These are phyloP conservation scores for Skeletonema tropicum DNA, from an alignment of 108 stramenopile species.

Conservation along the genomic window DNA sequence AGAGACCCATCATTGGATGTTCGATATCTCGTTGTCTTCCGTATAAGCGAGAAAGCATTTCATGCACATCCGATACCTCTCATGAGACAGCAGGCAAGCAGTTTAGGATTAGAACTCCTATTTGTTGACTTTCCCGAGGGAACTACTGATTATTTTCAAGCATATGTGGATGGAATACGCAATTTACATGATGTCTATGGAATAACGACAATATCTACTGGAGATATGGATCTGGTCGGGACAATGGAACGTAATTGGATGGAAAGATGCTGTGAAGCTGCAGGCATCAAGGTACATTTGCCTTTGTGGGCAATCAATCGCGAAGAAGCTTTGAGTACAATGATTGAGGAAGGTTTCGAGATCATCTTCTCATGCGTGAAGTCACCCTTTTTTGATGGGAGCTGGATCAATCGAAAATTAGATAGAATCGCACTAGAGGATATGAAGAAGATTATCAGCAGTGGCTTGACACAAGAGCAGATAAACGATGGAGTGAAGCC, in stretches of 20 bases:
- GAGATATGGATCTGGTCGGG: conserved; percentile 60
- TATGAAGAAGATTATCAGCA: conserved; percentile 34
- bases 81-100: conserved; percentile 44
- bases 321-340: conserved; percentile 16
- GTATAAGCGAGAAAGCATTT: conserved; percentile 24
- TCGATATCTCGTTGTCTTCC: conserved; percentile 29
- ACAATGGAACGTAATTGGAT: conserved; percentile 49
- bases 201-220: conserved; percentile 43
- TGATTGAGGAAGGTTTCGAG: conserved; percentile 35
- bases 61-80: conserved; percentile 48
- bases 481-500: conserved; percentile 28
- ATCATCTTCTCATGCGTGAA: conserved; percentile 55
- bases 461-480: conserved; percentile 32
- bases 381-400: conserved; percentile 48
- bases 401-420: conserved; percentile 45
- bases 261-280: conserved; percentile 44
- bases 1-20: conserved; percentile 34
- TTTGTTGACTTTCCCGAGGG: conserved; percentile 19
- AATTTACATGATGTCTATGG: conserved; percentile 34
- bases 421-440: conserved; percentile 35
- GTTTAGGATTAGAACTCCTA: conserved; percentile 39
- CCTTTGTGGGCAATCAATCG: conserved; percentile 50
- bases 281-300: conserved; percentile 25
- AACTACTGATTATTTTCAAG: conserved; percentile 34
- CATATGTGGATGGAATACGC: conserved; percentile 40